phyloP scores from a whole-genome alignment of 139 green algal species.

The Ulvella scutata region DNA sequence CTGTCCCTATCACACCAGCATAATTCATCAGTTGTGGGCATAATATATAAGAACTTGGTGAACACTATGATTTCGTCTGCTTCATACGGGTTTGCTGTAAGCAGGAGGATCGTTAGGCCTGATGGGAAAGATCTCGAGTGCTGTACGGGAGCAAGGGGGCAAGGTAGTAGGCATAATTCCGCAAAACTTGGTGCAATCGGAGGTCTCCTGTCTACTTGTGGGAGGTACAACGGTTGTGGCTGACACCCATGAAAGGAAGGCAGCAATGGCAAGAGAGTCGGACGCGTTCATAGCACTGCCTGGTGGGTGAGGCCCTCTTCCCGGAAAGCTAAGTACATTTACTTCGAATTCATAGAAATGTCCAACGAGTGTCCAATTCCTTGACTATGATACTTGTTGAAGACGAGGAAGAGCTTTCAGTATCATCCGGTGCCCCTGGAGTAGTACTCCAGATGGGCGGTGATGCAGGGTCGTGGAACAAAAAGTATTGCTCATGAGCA shows the following conservation, averaged over 20 bases:
- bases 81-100: background rate
- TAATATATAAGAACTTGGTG: background rate
- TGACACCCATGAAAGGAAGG: slow-evolving; percentile 74
- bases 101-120: slow-evolving; percentile 52
- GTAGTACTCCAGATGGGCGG: too few species aligned
- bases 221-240: slow-evolving; percentile 24
- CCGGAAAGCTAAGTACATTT: too few species aligned
- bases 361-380: background rate
- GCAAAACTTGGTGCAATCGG: slow-evolving; percentile 21
- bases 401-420: too few species aligned
- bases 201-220: slow-evolving; percentile 19
- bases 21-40: too few species aligned
- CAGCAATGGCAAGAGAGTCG: slow-evolving; percentile 51
- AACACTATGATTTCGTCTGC: background rate
- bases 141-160: slow-evolving; percentile 25
- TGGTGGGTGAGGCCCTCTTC: too few species aligned
- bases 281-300: slow-evolving; percentile 75
- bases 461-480: too few species aligned
- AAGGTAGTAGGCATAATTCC: slow-evolving; percentile 66
- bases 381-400: background rate
- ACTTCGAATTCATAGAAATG: background rate
- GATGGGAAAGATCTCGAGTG: slow-evolving; percentile 57
- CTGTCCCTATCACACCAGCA: background rate
- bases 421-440: too few species aligned
- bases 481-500: too few species aligned